Conservation (phyloP, 148 eudicot species). For the Rhododendron simsii region DNA sequence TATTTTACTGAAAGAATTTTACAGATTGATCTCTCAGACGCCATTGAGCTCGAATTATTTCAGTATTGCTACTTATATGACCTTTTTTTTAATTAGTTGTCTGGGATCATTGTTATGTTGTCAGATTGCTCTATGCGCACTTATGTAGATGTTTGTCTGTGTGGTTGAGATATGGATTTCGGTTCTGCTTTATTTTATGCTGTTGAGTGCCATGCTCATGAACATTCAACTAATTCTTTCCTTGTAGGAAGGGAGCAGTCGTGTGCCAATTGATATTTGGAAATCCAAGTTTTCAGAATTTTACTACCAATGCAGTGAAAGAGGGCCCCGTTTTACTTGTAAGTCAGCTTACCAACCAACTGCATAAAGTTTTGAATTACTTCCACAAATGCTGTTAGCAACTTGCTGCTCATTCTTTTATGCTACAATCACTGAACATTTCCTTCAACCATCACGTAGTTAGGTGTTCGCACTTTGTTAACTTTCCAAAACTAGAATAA, state of each 20-base stretch:
- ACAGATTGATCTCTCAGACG: neutral
- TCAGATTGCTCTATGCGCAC: neutral
- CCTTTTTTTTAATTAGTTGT: neutral
- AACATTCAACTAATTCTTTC: neutral
- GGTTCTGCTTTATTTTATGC: slow-evolving; percentile 10
- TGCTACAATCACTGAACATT: neutral
- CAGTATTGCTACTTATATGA: neutral
- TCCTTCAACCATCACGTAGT: too few species aligned
- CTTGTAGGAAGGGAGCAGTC: slow-evolving; percentile 44
- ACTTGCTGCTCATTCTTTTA: neutral
- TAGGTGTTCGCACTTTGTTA: too few species aligned
- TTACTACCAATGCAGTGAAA: slow-evolving; percentile 88
- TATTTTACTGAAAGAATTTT: neutral
- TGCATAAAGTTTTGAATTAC: neutral
- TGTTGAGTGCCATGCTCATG: neutral
- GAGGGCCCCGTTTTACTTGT: slow-evolving; percentile 74
- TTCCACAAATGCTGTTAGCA: neutral
- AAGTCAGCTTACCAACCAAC: slow-evolving; percentile 28
- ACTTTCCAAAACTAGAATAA: too few species aligned
- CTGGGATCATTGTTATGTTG: neutral
- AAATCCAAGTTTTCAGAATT: slow-evolving; percentile 63
- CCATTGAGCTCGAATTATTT: neutral
- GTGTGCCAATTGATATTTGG: slow-evolving; percentile 82
- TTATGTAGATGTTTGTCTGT: neutral
- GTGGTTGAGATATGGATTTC: neutral